Percentiles rank a stretch among this genome's conserved stretches.
Conservation (phyloP, 2,329 filamentous ascomycete genomes). For the Tolypocladium tundrense region DNA sequence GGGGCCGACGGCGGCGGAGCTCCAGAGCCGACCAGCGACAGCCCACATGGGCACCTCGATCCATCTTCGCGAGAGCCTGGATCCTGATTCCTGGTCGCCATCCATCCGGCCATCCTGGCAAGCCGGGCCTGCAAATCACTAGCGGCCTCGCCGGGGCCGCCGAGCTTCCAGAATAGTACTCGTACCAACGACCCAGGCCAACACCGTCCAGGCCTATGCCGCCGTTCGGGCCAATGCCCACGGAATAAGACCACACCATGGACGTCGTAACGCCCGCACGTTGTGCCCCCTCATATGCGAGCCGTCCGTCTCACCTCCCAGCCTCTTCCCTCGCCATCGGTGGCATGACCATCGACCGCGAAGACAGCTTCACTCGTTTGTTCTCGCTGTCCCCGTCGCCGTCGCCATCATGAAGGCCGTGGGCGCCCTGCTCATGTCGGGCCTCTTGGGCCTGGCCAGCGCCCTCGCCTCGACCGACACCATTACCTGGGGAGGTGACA, state of each 20-base stretch:
- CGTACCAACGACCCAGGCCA: neutral
- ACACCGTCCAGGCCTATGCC: neutral
- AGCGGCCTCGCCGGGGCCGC: neutral
- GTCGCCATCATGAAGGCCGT: constrained; percentile 14
- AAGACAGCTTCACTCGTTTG: neutral
- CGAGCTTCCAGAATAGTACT: neutral
- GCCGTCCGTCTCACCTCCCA: neutral
- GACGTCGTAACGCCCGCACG: neutral
- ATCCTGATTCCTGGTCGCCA: neutral
- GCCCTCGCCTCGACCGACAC: constrained; percentile 38
- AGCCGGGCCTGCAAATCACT: neutral
- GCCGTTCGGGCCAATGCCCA: neutral
- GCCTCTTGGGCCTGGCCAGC: constrained; percentile 20
- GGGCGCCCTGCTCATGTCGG: constrained; percentile 17
- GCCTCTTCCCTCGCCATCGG: neutral
- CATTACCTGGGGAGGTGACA: constrained; percentile 51
- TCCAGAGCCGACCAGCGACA: neutral
- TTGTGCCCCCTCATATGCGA: neutral
- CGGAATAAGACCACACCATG: neutral
- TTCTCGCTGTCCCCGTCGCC: neutral
- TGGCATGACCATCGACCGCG: neutral
- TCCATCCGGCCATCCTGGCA: neutral
- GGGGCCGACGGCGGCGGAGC: neutral
- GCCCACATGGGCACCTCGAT: neutral
- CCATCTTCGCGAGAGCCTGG: neutral